Evolutionary conservation across 345 rosid genomes (phyloP).

Genomic region (Erodium maritimum): DNA sequence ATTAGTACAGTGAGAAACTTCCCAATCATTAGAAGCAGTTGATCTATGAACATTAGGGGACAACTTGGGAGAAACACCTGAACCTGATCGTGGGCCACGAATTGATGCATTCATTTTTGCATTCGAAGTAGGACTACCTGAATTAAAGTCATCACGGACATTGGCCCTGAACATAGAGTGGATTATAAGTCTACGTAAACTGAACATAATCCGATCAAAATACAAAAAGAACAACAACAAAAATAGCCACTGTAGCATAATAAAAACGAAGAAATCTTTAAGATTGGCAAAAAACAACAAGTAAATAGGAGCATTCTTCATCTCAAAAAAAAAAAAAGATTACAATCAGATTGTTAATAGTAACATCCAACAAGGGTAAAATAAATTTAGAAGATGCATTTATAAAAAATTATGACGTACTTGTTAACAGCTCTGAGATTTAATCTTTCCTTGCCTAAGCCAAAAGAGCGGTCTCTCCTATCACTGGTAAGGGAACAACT

Average conservation of each 20-base stretch:
- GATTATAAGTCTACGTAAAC: conserved; percentile 1
- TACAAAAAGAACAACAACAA: neutral
- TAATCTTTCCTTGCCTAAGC: conserved; percentile 71
- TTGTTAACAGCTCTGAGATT: conserved; percentile 61
- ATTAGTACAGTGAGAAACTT: conserved; percentile 64
- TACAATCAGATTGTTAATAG: neutral
- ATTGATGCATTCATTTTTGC: conserved; percentile 47
- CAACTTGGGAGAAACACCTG: conserved; percentile 52
- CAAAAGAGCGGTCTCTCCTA: conserved; percentile 62
- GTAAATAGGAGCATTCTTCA: neutral
- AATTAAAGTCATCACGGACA: conserved; percentile 54
- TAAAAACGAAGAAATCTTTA: neutral
- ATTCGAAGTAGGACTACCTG: conserved; percentile 59
- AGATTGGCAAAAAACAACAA: neutral
- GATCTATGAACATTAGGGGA: conserved; percentile 54
- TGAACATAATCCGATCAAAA: neutral
- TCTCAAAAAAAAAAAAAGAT: neutral
- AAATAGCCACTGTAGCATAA: neutral
- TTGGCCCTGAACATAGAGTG: conserved; percentile 38
- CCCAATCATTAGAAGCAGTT: conserved; percentile 67
- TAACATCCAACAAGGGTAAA: neutral
- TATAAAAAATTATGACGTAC: conserved; percentile 33
- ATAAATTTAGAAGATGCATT: conserved; percentile 5
- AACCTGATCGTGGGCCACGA: conserved; percentile 69
- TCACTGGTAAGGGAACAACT: conserved; percentile 47